phyloP scores from a whole-genome alignment of 768 basidiomycete genomes.

The Boletus edulis region DNA sequence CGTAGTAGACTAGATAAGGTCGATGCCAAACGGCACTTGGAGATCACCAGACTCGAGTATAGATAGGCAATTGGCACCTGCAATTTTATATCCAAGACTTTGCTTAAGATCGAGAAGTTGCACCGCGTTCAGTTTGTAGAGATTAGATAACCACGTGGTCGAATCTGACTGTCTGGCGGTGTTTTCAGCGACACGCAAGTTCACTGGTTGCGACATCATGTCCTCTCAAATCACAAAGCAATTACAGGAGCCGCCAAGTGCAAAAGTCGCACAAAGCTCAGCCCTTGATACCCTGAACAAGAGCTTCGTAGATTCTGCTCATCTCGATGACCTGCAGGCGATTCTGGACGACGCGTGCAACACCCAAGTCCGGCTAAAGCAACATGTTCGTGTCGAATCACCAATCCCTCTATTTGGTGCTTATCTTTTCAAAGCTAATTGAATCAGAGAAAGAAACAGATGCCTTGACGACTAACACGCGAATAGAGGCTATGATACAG shows the following conservation, averaged over 20 bases:
- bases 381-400: conserved; percentile 41
- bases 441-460: conserved; percentile 50
- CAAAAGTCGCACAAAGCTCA: conserved; percentile 35
- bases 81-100: too few species aligned
- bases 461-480: conserved; percentile 46
- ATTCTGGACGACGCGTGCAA: conserved; percentile 42
- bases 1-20: too few species aligned
- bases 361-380: conserved; percentile 39
- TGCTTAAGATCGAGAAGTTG: too few species aligned
- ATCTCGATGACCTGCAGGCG: conserved; percentile 47
- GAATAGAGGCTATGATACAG: conserved; percentile 44
- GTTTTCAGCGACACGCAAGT: neutral
- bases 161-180: neutral
- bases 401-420: conserved; percentile 7
- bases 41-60: too few species aligned
- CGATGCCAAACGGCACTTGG: too few species aligned
- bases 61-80: too few species aligned
- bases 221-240: conserved; percentile 44
- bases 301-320: conserved; percentile 46
- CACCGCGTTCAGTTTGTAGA: too few species aligned
- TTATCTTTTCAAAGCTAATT: conserved; percentile 51
- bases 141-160: conserved; percentile 26
- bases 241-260: conserved; percentile 50
- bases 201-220: conserved; percentile 24
- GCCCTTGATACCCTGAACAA: conserved; percentile 41